Evolutionary conservation across 1,139 yeast species (phyloP), one percentile per base, ranked within the genome.

Genomic region (Nakaseomyces bracarensis): DNA sequence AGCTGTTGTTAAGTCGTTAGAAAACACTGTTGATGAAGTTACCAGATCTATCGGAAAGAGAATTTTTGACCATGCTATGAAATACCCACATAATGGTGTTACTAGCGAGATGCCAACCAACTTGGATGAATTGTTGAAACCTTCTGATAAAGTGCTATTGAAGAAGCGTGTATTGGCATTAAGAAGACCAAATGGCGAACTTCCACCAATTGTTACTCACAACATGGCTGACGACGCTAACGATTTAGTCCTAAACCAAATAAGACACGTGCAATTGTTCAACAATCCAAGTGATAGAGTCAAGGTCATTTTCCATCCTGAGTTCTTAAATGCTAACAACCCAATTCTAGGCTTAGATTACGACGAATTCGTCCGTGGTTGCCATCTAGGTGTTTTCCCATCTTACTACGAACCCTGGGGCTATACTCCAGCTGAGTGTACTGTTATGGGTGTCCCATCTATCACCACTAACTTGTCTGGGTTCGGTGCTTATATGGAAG

Each of bases 361-460:
- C 62, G 98, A 91, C 59, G 98, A 91, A 63, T 91, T 91, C 65
- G 98, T 91, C 29, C 78, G 98, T 56, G 98, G 98, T 48, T 89
- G 97, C 64, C 97, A 91, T 65, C 71, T 91, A 68, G 98, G 98
- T 63, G 95, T 91, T 41, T 91, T 91, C 80, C 98, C 98, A 40
- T 86, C 96, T 0, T 91, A 91, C 67, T 91, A 91, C 60, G 98
- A 91, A 66, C 98, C 98, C 5, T 91, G 98, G 98, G 98, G 98
- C 28, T 91, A 91, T 66, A 91, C 98, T 4, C 98, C 98, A 9
- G 97, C 97, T 9, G 98, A 91, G 64, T 91, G 98, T 70, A 91
- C 98, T 1, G 98, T 91, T 28, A 91, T 91, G 98, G 98, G 98
- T 47, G 95, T 91, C 45, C 98, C 98, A 15, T 85, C 96, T n/a